Percentiles rank a stretch among this genome's conserved stretches.
Conservation (phyloP, 2,329 filamentous ascomycete species). For the Alternaria gaisen region DNA sequence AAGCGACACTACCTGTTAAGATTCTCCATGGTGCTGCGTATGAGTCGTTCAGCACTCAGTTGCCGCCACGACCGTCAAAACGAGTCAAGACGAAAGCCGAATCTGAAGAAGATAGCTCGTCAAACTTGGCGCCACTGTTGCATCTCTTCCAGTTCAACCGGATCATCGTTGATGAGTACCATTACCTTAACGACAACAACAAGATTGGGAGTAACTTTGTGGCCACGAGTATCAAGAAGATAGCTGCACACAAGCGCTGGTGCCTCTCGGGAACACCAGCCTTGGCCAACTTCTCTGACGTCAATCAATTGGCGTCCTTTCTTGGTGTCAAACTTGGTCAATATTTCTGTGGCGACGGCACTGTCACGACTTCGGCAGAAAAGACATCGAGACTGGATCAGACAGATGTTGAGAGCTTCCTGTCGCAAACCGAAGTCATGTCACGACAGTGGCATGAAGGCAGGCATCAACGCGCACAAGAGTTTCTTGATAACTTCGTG, state of each 20-base stretch:
- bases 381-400: constrained; percentile 45
- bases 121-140: constrained; percentile 49
- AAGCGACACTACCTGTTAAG: constrained; percentile 51
- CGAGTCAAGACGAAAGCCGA: constrained; percentile 8
- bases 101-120: background rate
- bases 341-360: constrained; percentile 59
- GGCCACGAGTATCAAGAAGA: constrained; percentile 52
- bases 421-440: constrained; percentile 59
- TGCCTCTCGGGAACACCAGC: constrained; percentile 70
- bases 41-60: constrained; percentile 25
- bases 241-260: constrained; percentile 66
- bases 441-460: constrained; percentile 63
- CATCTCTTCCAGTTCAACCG: constrained; percentile 70
- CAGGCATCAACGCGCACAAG: constrained; percentile 62
- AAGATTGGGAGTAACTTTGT: constrained; percentile 32
- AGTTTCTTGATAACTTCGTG: constrained; percentile 64
- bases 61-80: constrained; percentile 13
- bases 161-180: constrained; percentile 71
- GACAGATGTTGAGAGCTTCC: constrained; percentile 63
- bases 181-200: constrained; percentile 60
- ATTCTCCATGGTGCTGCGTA: constrained; percentile 49
- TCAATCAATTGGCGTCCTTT: constrained; percentile 67
- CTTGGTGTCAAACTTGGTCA: constrained; percentile 65
- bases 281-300: constrained; percentile 65
- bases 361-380: constrained; percentile 59